Percentiles rank a stretch among this genome's conserved stretches.
phyloP scores from a whole-genome alignment of 768 basidiomycete species.

The Filobasidium wieringae region DNA sequence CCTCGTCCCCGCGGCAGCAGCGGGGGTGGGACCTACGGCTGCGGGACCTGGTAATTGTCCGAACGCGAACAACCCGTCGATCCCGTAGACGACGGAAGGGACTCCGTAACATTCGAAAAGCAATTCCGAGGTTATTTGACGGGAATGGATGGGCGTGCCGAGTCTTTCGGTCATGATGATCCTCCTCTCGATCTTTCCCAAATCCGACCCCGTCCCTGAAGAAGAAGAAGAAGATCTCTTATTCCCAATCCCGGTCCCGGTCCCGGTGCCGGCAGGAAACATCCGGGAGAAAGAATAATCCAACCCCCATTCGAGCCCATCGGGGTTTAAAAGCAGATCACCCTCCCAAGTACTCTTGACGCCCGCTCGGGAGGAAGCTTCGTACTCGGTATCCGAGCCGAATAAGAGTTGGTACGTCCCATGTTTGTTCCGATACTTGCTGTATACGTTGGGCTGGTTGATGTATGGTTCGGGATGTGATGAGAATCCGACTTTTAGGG shows the following conservation, averaged over 20 bases:
- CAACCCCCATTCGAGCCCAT: slow-evolving; percentile 59
- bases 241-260: slow-evolving; percentile 50
- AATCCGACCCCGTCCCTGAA: no score
- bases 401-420: background rate
- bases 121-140: slow-evolving; percentile 86
- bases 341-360: background rate
- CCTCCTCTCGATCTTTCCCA: no score
- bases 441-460: slow-evolving; percentile 54
- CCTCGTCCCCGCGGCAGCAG: no score
- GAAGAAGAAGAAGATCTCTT: slow-evolving; percentile 54
- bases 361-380: background rate
- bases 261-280: background rate
- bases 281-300: slow-evolving; percentile 68
- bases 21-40: no score
- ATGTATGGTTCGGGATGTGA: slow-evolving; percentile 50
- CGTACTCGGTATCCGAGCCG: background rate
- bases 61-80: slow-evolving; percentile 75
- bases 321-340: background rate
- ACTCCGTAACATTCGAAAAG: slow-evolving; percentile 87
- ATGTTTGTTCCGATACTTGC: background rate
- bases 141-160: slow-evolving; percentile 74
- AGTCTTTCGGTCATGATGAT: slow-evolving; percentile 89
- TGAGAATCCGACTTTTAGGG: slow-evolving; percentile 71
- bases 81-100: slow-evolving; percentile 71
- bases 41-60: slow-evolving; percentile 13